Evolutionary conservation across 345 rosid species (phyloP).

Genomic region (Raphanus sativus): DNA sequence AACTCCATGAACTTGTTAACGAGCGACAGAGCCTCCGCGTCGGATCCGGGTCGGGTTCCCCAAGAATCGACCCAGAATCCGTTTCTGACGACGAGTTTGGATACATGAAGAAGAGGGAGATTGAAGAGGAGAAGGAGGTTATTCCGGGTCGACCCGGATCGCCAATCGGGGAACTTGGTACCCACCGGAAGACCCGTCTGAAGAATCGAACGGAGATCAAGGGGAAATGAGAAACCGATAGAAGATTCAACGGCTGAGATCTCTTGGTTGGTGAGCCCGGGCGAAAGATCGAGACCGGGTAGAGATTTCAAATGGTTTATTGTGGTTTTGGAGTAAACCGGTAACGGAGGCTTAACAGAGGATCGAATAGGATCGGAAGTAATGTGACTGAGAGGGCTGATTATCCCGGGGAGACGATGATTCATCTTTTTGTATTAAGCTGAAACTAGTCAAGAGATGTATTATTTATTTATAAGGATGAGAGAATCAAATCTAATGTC

Average conservation of each 20-base stretch:
- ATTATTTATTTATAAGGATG: background rate
- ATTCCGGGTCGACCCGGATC: conserved; percentile 55
- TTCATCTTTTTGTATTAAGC: conserved; percentile 17
- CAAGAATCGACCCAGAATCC: conserved; percentile 72
- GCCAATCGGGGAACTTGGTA: conserved; percentile 79
- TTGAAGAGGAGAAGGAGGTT: conserved; percentile 49
- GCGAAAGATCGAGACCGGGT: conserved; percentile 48
- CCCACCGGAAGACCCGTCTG: conserved; percentile 74
- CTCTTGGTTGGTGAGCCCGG: conserved; percentile 63
- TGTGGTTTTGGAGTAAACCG: conserved; percentile 61
- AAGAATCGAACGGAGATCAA: conserved; percentile 82
- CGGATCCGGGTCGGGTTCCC: conserved; percentile 52
- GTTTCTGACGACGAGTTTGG: conserved; percentile 44
- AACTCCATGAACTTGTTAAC: conserved; percentile 28
- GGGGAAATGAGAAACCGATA: conserved; percentile 68
- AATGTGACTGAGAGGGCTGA: conserved; percentile 24
- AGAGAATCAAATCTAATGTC: conserved; percentile 15
- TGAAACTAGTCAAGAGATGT: background rate
- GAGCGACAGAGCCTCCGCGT: conserved; percentile 32
- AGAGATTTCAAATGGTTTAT: conserved; percentile 51
- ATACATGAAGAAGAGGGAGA: conserved; percentile 53
- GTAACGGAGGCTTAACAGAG: conserved; percentile 35
- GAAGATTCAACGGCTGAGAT: conserved; percentile 57
- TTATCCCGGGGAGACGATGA: conserved; percentile 27
- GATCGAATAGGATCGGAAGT: conserved; percentile 13